Conservation (phyloP, 768 basidiomycete genomes). For the Panus rudis region DNA sequence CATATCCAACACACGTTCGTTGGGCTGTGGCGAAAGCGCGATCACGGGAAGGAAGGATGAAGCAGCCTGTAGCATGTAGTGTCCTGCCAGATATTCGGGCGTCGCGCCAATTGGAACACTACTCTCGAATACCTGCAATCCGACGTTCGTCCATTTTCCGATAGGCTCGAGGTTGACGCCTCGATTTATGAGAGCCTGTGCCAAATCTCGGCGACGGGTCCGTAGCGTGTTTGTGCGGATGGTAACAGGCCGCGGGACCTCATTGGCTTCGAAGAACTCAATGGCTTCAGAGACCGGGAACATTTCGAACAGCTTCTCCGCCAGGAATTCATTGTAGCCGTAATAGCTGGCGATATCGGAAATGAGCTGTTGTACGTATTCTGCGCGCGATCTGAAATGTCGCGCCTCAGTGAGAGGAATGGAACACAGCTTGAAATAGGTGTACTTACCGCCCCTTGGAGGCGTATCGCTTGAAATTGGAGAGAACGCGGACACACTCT, state of each 20-base stretch:
- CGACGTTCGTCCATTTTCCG: conserved; percentile 99
- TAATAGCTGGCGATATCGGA: conserved; percentile 93
- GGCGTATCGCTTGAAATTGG: conserved; percentile 63
- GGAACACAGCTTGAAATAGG: neutral
- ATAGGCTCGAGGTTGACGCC: conserved; percentile 98
- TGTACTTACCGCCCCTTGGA: conserved; percentile 57
- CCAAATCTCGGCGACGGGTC: conserved; percentile 88
- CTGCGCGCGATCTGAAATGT: conserved; percentile 68
- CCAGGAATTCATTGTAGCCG: conserved; percentile 93
- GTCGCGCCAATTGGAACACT: conserved; percentile 96
- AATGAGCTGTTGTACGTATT: conserved; percentile 83
- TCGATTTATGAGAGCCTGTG: conserved; percentile 87
- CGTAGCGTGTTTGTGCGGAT: conserved; percentile 97
- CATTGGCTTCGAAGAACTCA: conserved; percentile 98
- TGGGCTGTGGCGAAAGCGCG: conserved; percentile 85
- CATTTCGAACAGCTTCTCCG: conserved; percentile 89
- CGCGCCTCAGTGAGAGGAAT: conserved; percentile 2
- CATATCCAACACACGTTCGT: conserved; percentile 96
- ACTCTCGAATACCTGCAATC: conserved; percentile 96
- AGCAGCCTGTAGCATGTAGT: conserved; percentile 99
- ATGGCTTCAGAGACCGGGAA: conserved; percentile 94
- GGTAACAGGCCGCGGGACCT: conserved; percentile 91
- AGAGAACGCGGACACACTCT: conserved; percentile 64
- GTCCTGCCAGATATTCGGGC: conserved; percentile 96
- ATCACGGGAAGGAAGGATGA: conserved; percentile 99